These are phyloP conservation scores for Penicillium hordei DNA, from an alignment of 2,329 filamentous ascomycete genomes.

Conservation along the genomic window DNA sequence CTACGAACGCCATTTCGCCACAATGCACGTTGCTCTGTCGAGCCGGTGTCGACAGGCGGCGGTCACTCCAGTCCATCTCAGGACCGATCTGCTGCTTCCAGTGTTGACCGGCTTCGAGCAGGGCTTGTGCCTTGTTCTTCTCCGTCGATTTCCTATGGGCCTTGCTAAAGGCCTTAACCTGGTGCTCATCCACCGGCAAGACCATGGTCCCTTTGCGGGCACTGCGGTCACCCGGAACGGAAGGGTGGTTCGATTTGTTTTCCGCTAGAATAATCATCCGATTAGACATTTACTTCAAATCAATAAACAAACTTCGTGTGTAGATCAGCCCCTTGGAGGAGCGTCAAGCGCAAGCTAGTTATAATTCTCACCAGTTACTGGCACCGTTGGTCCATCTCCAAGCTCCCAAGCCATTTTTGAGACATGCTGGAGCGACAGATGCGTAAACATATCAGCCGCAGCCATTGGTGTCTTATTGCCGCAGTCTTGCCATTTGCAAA, in stretches of 20 bases:
- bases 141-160: constrained; percentile 44
- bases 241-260: not conserved
- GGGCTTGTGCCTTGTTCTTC: constrained; percentile 49
- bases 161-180: constrained; percentile 44
- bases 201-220: constrained; percentile 35
- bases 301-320: constrained; percentile 7
- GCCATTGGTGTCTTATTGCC: constrained; percentile 18
- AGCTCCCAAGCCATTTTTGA: constrained; percentile 55
- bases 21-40: constrained; percentile 52
- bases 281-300: constrained; percentile 17
- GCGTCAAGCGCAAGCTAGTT: constrained; percentile 3
- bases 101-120: constrained; percentile 47
- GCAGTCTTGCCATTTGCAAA: constrained; percentile 31
- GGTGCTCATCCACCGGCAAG: constrained; percentile 35
- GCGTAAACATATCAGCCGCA: constrained; percentile 48
- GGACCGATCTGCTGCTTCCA: constrained; percentile 55
- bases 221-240: not conserved
- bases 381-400: constrained; percentile 60
- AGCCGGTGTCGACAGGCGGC: constrained; percentile 53
- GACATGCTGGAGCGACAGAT: constrained; percentile 56
- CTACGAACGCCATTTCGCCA: constrained; percentile 49
- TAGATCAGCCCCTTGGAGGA: constrained; percentile 23
- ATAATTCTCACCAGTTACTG: constrained; percentile 55
- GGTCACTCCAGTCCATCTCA: constrained; percentile 55
- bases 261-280: constrained; percentile 11